phyloP scores from a whole-genome alignment of 2,329 filamentous ascomycete species.

The Aspergillus texensis region DNA sequence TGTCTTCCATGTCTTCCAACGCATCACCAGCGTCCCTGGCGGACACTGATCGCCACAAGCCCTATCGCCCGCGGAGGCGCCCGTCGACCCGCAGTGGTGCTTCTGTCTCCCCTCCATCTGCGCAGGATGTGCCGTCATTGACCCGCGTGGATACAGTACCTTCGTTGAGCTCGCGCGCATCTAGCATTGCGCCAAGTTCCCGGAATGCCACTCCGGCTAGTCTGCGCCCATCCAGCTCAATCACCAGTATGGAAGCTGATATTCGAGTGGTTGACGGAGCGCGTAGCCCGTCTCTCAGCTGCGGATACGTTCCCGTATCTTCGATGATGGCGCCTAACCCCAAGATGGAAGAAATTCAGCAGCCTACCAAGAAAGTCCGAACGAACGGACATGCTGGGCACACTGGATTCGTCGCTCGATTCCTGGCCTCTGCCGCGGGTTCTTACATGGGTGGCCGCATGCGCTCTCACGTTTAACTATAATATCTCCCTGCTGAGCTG shows the following conservation, averaged over 20 bases:
- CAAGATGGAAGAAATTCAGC: conserved; percentile 42
- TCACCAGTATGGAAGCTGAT: conserved; percentile 34
- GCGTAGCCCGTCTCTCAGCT: conserved; percentile 38
- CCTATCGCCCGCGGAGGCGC: conserved; percentile 33
- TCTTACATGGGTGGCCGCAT: conserved; percentile 45
- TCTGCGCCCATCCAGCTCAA: conserved; percentile 43
- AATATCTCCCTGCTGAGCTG: conserved; percentile 10
- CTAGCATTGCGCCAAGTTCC: conserved; percentile 47
- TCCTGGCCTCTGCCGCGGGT: conserved; percentile 46
- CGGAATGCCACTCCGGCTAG: conserved; percentile 46
- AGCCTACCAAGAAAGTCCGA: conserved; percentile 47
- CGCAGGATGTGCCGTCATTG: conserved; percentile 47
- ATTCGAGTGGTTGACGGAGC: conserved; percentile 38
- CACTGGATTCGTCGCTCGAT: conserved; percentile 46
- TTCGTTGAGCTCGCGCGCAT: conserved; percentile 47
- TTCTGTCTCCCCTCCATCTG: conserved; percentile 48
- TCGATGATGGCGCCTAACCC: conserved; percentile 30
- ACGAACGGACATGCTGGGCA: conserved; percentile 30
- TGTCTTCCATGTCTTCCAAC: conserved; percentile 23
- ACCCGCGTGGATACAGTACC: conserved; percentile 45
- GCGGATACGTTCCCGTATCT: conserved; percentile 36
- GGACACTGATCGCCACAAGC: conserved; percentile 40
- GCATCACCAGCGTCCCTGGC: conserved; percentile 30
- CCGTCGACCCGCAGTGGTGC: conserved; percentile 38
- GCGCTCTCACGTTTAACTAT: conserved; percentile 30